Evolutionary conservation across 768 basidiomycete genomes (phyloP).

Genomic region (Xerocomellus intermedius): DNA sequence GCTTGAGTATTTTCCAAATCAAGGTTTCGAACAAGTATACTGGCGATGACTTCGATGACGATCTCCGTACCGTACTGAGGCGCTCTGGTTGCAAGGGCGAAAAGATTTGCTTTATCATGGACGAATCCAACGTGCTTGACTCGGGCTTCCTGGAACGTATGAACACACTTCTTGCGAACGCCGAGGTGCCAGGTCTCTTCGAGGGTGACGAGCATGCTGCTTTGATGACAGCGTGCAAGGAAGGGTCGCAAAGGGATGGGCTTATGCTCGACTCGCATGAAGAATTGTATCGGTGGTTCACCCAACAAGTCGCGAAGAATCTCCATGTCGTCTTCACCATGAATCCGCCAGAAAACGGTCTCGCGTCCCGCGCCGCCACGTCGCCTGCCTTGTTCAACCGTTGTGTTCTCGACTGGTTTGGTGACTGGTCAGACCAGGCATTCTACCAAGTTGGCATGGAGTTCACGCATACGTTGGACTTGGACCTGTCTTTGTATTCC

Average conservation of each 20-base stretch:
- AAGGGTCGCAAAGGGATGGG: slow-evolving; percentile 98
- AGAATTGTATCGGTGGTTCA: slow-evolving; percentile 98
- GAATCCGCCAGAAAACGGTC: slow-evolving; percentile 96
- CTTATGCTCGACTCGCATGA: slow-evolving; percentile 98
- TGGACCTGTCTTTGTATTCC: slow-evolving; percentile 80
- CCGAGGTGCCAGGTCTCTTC: slow-evolving; percentile 99
- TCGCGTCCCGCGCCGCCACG: slow-evolving; percentile 94
- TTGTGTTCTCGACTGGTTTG: slow-evolving; percentile 99
- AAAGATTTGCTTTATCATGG: slow-evolving; percentile 99
- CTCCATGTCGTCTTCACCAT: slow-evolving; percentile 99
- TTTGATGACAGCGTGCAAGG: slow-evolving; percentile 98
- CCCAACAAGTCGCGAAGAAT: slow-evolving; percentile 96
- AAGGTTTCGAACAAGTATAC: slow-evolving; percentile 99
- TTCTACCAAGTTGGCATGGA: slow-evolving; percentile 98
- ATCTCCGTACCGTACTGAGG: slow-evolving; percentile 90
- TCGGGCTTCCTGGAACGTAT: slow-evolving; percentile 99
- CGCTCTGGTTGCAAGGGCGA: slow-evolving; percentile 97
- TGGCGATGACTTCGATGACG: slow-evolving; percentile 98
- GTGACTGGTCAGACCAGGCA: slow-evolving; percentile 98
- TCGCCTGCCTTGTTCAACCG: slow-evolving; percentile 98
- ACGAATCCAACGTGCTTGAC: slow-evolving; percentile 98
- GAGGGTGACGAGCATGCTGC: slow-evolving; percentile 99
- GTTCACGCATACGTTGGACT: slow-evolving; percentile 90
- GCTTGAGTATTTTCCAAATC: slow-evolving; percentile 98
- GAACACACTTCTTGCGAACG: slow-evolving; percentile 98